Evolutionary conservation across 2,329 filamentous ascomycete genomes (phyloP), one percentile per base, ranked within the genome.

Genomic region (Zasmidium angulare): DNA sequence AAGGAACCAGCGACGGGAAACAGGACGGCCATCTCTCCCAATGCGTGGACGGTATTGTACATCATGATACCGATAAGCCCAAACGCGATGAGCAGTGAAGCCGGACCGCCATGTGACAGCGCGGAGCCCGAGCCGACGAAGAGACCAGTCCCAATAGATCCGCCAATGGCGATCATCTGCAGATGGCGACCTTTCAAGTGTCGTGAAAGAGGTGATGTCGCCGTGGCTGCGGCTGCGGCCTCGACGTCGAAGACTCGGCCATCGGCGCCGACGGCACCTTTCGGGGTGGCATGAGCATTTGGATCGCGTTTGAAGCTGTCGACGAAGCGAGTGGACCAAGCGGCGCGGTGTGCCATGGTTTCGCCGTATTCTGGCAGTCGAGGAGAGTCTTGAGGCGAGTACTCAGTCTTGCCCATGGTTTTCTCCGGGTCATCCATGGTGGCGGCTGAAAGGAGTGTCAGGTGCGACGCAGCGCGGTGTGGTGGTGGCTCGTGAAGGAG

Each of bases 111-210:
- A 46, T 60, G 63, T 11, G 68, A 63, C n/a, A 74, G 63, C 9
- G 71, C 68, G 40, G 55, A 61, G 20, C 72, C 72, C 19, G 68
- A 69, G 31, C 72, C 72, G 50, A 74, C 69, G 66, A 74, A 74
- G 31, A 74, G 65, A 60, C 36, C 36, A 47, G 36, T 43, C 11
- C 36, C 36, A 9, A 43, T 43, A 3, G 36, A 43, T 3, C 36
- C 36, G 14, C 36, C 36, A 17, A 97, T 96, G 14, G 93, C 93
- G 80, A 97, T 97, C 93, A 97, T 97, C 79, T 97, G 93, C 72
- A 97, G 73, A 79, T 98, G 93, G 50, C 92, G 83, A 20, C 87
- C 86, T 77, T 96, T 95, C 66, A 96, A 77, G 73, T 86, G 62
- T 46, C 91, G 83, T 55, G 89, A 86, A 53, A 98, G 81, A 7